phyloP scores from a whole-genome alignment of 179 eudicot genomes.

The Vitellaria paradoxa region DNA sequence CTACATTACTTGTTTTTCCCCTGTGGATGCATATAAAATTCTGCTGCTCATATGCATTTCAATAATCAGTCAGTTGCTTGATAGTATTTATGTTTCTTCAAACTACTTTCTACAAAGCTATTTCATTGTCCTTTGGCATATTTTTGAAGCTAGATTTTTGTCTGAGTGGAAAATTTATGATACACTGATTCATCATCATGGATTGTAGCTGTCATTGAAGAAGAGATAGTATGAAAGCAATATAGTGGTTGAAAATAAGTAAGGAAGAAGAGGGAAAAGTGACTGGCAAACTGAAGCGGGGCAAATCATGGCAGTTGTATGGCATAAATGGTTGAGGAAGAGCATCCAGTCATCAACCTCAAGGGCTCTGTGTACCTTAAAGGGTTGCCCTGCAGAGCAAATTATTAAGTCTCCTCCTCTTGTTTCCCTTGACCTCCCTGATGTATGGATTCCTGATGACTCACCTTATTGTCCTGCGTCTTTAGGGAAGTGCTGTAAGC shows the following conservation, averaged over 20 bases:
- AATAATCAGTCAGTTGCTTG: not conserved
- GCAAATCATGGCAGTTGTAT: constrained; percentile 20
- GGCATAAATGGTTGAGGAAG: constrained; percentile 18
- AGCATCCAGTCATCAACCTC: constrained; percentile 10
- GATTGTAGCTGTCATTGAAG: not conserved
- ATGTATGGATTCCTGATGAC: constrained; percentile 39
- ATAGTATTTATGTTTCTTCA: not conserved
- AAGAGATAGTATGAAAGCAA: not conserved
- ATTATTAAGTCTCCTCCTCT: constrained; percentile 63
- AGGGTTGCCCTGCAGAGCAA: constrained; percentile 11
- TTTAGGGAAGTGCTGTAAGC: constrained; percentile 22
- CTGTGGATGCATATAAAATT: too few species aligned
- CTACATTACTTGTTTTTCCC: not conserved
- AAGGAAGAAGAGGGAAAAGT: not conserved
- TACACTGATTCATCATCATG: not conserved
- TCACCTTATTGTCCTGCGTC: constrained; percentile 12
- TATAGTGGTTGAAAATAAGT: constrained; percentile 6
- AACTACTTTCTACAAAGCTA: not conserved
- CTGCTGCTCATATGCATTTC: too few species aligned
- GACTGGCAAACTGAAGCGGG: not conserved
- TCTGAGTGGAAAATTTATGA: not conserved
- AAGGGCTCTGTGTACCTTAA: constrained; percentile 33
- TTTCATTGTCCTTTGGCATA: not conserved
- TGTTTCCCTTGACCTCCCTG: constrained; percentile 51
- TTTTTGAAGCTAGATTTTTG: not conserved